Conservation (phyloP, 1,139 yeast genomes). For the Geotrichum fermentans region DNA sequence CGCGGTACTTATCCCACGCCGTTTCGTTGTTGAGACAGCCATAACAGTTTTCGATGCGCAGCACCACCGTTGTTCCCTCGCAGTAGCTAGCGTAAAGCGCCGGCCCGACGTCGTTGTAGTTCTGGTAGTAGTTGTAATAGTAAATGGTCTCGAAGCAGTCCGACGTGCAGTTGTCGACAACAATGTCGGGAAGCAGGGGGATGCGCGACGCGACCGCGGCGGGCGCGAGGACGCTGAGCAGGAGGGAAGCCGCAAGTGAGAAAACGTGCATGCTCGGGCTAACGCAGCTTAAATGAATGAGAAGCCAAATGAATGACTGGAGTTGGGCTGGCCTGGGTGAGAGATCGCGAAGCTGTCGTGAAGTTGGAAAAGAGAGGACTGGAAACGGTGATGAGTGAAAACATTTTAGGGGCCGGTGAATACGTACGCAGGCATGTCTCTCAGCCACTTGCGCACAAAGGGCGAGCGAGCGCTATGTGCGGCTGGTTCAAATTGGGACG, state of each 20-base stretch:
- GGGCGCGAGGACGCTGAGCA: neutral
- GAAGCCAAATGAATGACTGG: neutral
- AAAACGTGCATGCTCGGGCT: neutral
- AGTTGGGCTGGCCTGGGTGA: no score
- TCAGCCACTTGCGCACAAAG: no score
- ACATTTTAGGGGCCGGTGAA: no score
- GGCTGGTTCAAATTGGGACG: no score
- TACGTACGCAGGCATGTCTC: no score
- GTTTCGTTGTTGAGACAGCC: neutral
- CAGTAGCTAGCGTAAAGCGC: neutral
- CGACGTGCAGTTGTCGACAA: slow-evolving; percentile 2
- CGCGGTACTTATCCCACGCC: neutral
- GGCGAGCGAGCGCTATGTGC: no score
- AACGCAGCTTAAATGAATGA: neutral
- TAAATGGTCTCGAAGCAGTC: slow-evolving; percentile 8
- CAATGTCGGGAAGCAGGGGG: neutral
- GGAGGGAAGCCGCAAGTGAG: neutral
- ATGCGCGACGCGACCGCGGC: neutral
- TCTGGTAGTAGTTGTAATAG: slow-evolving; percentile 7
- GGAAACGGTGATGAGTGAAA: no score
- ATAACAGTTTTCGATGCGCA: neutral
- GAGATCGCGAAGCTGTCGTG: no score
- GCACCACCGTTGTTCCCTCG: slow-evolving; percentile 1
- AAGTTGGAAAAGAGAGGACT: no score
- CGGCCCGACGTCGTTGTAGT: neutral